Base-by-base conservation (phyloP, 176 grass and related monocot genomes). In the Melocanna baccifera region DNA sequence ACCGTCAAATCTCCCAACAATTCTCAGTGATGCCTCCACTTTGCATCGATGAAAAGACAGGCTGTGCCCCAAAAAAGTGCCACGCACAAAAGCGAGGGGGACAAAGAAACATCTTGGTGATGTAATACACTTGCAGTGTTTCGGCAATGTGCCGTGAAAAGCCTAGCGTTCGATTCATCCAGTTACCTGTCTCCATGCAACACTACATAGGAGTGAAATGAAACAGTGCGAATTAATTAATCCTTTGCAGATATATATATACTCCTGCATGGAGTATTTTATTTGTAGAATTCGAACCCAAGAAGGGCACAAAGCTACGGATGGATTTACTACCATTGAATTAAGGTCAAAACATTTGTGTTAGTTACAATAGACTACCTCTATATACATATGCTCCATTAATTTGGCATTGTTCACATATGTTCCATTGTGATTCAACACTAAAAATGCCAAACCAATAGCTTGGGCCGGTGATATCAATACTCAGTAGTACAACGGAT, bases 91-190 rank as follows among this genome's bases (percentile, higher is more conserved):
- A 55, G 72, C 86, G 46, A 57, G 28, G 86, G 84, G 79, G 86
- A 82, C 86, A 87, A 70, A 62, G 86, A 76, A 26, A 83, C 79
- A 87, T 69, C 63, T 61, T 70, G 79, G 72, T 83, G 86, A 77
- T 83, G 86, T 83, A 76, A 82, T 87, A 51, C 86, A 83, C 79
- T 87, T 51, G 86, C 71, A 14, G 79, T 87, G 79, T 82, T 82
- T 81, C 79, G 72, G 86, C 79, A 51, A 58, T 62, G 56, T 59
- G 86, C 29, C 86, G 52, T 77, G 62, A 62, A 87, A 87, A 83
- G 72, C 52, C 79, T 77, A 69, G 63, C 32, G 63, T 70, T 77
- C n/a, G 62, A 77, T 70, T 39, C 79, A 69, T 83, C 40, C 72
- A 46, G 78, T 70, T 51, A 26, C 51, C 3, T 87, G 86, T 87